Evolutionary conservation across 148 eudicot species (phyloP).

Genomic region (Diospyros kaki): DNA sequence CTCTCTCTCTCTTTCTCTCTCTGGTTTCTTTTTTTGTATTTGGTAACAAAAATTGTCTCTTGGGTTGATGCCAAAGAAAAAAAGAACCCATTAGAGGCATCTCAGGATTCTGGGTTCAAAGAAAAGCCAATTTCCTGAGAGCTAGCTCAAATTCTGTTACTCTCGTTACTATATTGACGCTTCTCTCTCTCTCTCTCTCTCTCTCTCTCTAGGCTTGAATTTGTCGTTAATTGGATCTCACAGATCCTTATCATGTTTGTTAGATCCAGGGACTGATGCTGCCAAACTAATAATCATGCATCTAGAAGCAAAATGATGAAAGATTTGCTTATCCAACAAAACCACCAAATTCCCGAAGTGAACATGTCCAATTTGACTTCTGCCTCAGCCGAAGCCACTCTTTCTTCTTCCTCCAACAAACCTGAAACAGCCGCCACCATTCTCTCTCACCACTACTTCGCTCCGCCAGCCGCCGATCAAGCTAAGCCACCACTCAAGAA

Average conservation of each 20-base stretch:
- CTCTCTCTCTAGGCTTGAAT: constrained; percentile 26
- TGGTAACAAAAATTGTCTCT: constrained; percentile 50
- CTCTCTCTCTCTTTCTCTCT: constrained; percentile 27
- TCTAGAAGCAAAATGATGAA: constrained; percentile 36
- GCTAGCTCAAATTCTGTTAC: background rate
- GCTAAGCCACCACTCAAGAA: constrained; percentile 34
- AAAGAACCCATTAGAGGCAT: constrained; percentile 39
- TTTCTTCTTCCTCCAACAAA: constrained; percentile 37
- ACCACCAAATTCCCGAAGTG: constrained; percentile 42
- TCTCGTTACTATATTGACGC: background rate
- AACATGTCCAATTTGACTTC: constrained; percentile 79
- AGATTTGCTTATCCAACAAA: constrained; percentile 28
- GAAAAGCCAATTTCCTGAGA: constrained; percentile 6
- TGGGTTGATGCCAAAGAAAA: constrained; percentile 65
- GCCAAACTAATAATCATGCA: background rate
- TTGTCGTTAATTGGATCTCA: constrained; percentile 29
- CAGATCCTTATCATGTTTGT: constrained; percentile 18
- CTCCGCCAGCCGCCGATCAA: constrained; percentile 24
- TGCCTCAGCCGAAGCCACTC: constrained; percentile 59
- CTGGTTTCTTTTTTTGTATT: background rate
- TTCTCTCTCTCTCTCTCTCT: constrained; percentile 14
- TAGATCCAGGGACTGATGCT: constrained; percentile 6
- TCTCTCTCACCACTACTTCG: constrained; percentile 26
- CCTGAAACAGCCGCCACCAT: constrained; percentile 24
- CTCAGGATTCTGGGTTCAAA: constrained; percentile 29